Evolutionary conservation across 352 stramenopile genomes (phyloP), one percentile per base, ranked within the genome.

Genomic region (Globisporangium alternatum): DNA sequence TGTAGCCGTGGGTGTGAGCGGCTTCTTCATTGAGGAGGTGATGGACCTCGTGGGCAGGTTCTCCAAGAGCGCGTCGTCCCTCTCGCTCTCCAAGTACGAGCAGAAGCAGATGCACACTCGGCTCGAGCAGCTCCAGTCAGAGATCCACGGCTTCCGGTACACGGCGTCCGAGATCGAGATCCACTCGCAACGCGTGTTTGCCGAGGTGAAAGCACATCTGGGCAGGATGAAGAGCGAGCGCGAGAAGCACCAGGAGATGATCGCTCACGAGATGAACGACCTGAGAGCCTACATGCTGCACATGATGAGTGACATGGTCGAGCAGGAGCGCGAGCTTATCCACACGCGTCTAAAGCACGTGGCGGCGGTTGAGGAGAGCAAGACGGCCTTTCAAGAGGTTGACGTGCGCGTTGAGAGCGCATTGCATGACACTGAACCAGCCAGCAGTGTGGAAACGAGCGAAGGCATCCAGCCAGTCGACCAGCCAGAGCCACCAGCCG

Each of bases 211-310:
- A 5, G 45, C 60, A 5, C 70, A 88, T 47, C 70, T 89, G 54
- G 58, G 70, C 37, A 74, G 67, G 22, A 87, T 89, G 74, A 72
- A 74, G 37, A 31, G 59, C 5, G 74, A 88, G 62, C 77, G 83
- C 25, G 70, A 82, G 64, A 72, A 68, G 45, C 78, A 91, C 62
- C 79, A 89, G 53, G 45, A 80, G n/a, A 77, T 80, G 62, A 79
- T 91, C 64, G 57, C 78, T 10, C 73, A 64, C n/a, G 81, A 91
- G 63, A 91, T 91, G 81, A 72, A 81, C 69, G 66, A 80, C 37
- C 56, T 91, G 41, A 76, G 81, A 25, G 58, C 61, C 3, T 76
- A 84, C n/a, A 75, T 89, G 49, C 60, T 85, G 17, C 58, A 65
- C 15, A 68, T 79, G 44, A 88, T 80, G 25, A 71, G 76, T 35